phyloP scores from a whole-genome alignment of 2,329 filamentous ascomycete species.

The Nigrograna mackinnonii region DNA sequence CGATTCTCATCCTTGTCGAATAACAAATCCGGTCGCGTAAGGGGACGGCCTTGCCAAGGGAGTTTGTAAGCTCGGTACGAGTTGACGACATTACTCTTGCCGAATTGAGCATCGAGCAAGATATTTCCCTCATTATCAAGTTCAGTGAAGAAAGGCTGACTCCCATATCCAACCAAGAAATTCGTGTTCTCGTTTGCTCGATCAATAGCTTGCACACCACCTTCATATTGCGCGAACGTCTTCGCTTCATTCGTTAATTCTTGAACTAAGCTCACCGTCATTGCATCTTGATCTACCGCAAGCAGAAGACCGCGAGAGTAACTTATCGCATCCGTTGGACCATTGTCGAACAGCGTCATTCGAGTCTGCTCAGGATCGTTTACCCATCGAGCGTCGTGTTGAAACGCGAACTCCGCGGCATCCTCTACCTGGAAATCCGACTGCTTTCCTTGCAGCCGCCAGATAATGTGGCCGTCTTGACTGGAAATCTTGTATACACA shows the following conservation, averaged over 20 bases:
- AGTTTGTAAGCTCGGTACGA: slow-evolving; percentile 41
- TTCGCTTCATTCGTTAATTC: slow-evolving; percentile 44
- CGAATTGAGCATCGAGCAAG: slow-evolving; percentile 48
- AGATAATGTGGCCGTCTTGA: slow-evolving; percentile 23
- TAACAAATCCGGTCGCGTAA: slow-evolving; percentile 17
- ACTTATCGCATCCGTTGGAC: slow-evolving; percentile 16
- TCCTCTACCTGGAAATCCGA: slow-evolving; percentile 18
- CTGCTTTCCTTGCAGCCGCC: slow-evolving; percentile 26
- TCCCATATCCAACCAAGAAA: slow-evolving; percentile 53
- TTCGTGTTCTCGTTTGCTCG: slow-evolving; percentile 40
- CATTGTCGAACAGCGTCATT: slow-evolving; percentile 47
- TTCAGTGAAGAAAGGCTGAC: slow-evolving; percentile 53
- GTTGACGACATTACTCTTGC: slow-evolving; percentile 35
- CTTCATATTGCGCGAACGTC: slow-evolving; percentile 42
- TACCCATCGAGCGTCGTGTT: slow-evolving; percentile 25
- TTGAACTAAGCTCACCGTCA: slow-evolving; percentile 48
- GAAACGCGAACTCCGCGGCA: slow-evolving; percentile 15
- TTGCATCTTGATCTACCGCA: slow-evolving; percentile 41
- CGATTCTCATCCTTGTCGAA: slow-evolving; percentile 12
- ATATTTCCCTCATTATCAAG: slow-evolving; percentile 43
- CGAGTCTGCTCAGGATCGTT: slow-evolving; percentile 15
- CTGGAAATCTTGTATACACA: slow-evolving; percentile 20
- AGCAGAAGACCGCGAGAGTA: slow-evolving; percentile 42
- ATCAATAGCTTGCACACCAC: slow-evolving; percentile 43
- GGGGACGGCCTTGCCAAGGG: slow-evolving; percentile 21